Evolutionary conservation across 148 eudicot genomes (phyloP), one percentile per base, ranked within the genome.

Genomic region (Euryodendron excelsum): DNA sequence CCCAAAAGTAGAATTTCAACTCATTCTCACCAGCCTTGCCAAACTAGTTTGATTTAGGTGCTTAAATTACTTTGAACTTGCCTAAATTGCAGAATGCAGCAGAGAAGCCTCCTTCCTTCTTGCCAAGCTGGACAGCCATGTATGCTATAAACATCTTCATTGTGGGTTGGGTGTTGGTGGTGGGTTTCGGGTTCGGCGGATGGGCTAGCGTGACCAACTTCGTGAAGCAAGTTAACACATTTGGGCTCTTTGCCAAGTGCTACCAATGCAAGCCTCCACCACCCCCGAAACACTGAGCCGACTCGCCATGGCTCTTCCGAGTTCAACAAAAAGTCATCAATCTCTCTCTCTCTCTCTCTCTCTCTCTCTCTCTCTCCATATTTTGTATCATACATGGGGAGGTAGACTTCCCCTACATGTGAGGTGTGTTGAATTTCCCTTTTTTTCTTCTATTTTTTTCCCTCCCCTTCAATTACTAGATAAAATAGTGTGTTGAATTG

Each of bases 141-240:
- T 93, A 90, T 48, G 90, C 76, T 1, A 1, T 91, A 4, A 93
- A 93, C 82, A 73, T 79, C 31, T 91, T 93, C 41, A 68, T 93
- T 15, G 93, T 93, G 72, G 84, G 78, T 2, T 93, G 97, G 97
- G 90, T 91, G 8, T 14, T 87, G 2, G 85, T 93, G 13, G 86
- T 91, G 28, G 97, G 97, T n/a, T 93, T 93, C 47, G 97, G 97
- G 69, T 93, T 93, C 60, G 97, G 97, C 0, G 97, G 97, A 75
- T 93, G 97, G 97, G 97, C 97, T 2, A 93, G 97, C 68, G 41
- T 93, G 84, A 85, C 91, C 77, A 93, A 93, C 80, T 93, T 93
- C 66, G 80, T 93, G 1, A 86, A 52, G 61, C 97, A 93, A 76
- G 80, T 93, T 17, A 88, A 93, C 81, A 88, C 97, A 1, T 93